Percentiles rank a stretch among this genome's conserved stretches.
These are phyloP conservation scores for Fomitopsis pinicola DNA, from an alignment of 1,284 basidiomycete species.

Conservation along the genomic window DNA sequence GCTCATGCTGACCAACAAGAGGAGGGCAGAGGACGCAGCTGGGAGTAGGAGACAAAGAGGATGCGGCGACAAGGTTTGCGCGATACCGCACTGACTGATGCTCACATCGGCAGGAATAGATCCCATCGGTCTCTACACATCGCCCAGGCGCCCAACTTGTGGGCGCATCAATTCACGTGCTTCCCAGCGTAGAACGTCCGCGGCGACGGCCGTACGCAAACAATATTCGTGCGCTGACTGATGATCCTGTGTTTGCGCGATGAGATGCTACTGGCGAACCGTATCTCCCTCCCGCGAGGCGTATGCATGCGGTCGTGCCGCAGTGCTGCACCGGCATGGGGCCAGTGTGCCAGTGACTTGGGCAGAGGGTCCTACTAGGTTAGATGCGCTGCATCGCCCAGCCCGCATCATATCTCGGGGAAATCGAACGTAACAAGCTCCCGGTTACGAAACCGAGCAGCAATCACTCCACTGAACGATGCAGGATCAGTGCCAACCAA, in stretches of 20 bases:
- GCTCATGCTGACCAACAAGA: slow-evolving; percentile 12
- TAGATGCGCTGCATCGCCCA: no score
- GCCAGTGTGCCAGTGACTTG: slow-evolving; percentile 30
- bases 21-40: neutral
- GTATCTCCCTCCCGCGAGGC: no score
- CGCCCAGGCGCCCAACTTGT: slow-evolving; percentile 1
- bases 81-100: neutral
- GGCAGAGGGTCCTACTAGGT: neutral
- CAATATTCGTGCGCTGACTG: neutral
- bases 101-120: slow-evolving; percentile 4
- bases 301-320: no score
- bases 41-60: neutral
- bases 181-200: slow-evolving; percentile 22
- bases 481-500: neutral
- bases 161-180: neutral
- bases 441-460: neutral
- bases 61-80: slow-evolving; percentile 1
- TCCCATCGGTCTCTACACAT: slow-evolving; percentile 2
- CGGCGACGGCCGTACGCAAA: no score
- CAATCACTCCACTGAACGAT: no score
- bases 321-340: slow-evolving; percentile 40
- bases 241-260: neutral
- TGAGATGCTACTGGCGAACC: no score
- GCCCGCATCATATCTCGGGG: no score
- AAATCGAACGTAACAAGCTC: no score